A percentile compares a stretch with the other conserved stretches of the same genome.
Conservation (phyloP, 2,329 filamentous ascomycete species). For the Grosmannia penicillata region DNA sequence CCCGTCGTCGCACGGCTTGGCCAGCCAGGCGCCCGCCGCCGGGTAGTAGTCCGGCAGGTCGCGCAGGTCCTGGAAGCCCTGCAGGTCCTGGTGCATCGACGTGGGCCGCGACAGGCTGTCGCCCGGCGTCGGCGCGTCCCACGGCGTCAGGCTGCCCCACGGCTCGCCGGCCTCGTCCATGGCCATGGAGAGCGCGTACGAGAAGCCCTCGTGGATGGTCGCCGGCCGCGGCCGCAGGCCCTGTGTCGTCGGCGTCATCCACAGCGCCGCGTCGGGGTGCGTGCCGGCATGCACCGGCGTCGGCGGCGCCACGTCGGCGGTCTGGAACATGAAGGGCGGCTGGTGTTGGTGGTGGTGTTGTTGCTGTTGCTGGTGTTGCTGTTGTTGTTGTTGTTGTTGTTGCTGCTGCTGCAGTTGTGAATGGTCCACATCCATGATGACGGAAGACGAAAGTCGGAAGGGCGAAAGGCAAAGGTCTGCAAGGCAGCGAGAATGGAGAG, state of each 20-base stretch:
- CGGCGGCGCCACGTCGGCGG: constrained; percentile 25
- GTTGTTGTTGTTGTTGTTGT: neutral
- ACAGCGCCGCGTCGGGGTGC: too few relatives aligned
- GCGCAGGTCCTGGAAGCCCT: too few relatives aligned
- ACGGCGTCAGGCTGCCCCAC: constrained; percentile 35
- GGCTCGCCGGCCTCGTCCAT: too few relatives aligned
- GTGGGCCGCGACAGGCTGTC: constrained; percentile 39
- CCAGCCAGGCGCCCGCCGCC: constrained; percentile 32
- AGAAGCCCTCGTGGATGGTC: constrained; percentile 47
- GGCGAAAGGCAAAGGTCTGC: neutral
- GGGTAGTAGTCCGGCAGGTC: too few relatives aligned
- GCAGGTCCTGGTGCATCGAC: constrained; percentile 44
- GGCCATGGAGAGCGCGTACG: constrained; percentile 42
- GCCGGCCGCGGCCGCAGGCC: constrained; percentile 37
- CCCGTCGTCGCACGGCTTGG: constrained; percentile 42
- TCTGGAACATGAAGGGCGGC: too few relatives aligned
- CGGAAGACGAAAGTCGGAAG: neutral
- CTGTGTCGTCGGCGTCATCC: constrained; percentile 40
- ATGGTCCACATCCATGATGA: constrained; percentile 35
- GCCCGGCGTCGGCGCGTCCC: constrained; percentile 39
- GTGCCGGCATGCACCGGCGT: constrained; percentile 26
- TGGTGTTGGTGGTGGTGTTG: constrained; percentile 7
- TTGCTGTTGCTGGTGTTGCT: constrained; percentile 22
- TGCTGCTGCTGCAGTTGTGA: constrained; percentile 29
- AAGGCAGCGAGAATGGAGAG: constrained; percentile 12